Evolutionary conservation across 2,329 filamentous ascomycete species (phyloP), one percentile per base, ranked within the genome.

Genomic region (Aureobasidium melanogenum): DNA sequence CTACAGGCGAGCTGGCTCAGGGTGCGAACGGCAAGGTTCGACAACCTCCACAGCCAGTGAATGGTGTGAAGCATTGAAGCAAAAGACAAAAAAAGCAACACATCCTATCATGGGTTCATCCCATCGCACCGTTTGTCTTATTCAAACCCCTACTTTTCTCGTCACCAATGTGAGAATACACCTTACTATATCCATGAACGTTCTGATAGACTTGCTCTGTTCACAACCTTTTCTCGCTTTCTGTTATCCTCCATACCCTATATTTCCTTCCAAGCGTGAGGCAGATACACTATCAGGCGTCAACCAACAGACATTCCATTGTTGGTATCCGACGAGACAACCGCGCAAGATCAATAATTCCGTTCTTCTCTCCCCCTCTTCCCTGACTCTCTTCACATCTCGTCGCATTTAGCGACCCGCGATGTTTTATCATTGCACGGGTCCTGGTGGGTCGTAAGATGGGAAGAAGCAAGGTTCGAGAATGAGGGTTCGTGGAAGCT

Each of bases 271-370:
- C 17, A 51, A 60, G 46, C 59, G 67, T 67, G 69, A 67, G 64
- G 67, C 65, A 67, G 69, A 70, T 70, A 69, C 70, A 69, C 70
- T 69, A 63, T 65, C 55, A 68, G 67, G 67, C 69, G 68, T 66
- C 64, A 67, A 63, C 64, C 68, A 65, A 60, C 64, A 61, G 38
- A 46, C 28, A 24, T 50, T 63, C 64, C 39, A 67, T 55, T 61
- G 47, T 50, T 61, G 59, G 67, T 64, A 64, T 67, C 47, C 41
- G 47, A 61, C 59, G 48, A 54, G 59, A 52, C 59, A 55, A 54
- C 50, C 47, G 50, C 59, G 59, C 59, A 54, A 61, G 50, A 61
- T 36, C 48, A 55, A 61, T 36, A 24, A 48, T 44, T 30, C 28
- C 52, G 34, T 57, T 60, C 62, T 61, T 52, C 50, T 58, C 56